A percentile compares a stretch with the other conserved stretches of the same genome.
Evolutionary conservation across 768 basidiomycete species (phyloP).

Genomic region (Serendipita sp.): DNA sequence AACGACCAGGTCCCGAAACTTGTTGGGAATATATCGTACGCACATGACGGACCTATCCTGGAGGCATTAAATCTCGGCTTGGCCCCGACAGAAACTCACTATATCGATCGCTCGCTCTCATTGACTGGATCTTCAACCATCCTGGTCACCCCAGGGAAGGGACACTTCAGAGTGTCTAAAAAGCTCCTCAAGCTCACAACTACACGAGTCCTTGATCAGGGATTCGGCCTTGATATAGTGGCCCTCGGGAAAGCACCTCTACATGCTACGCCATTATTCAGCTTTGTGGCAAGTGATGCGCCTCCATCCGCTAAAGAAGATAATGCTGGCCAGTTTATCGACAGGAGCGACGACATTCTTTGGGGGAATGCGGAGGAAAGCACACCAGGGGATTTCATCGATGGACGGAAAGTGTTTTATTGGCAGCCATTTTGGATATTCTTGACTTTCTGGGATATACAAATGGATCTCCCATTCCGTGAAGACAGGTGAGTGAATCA

Average conservation of each 20-base stretch:
- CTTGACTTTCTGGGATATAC: constrained; percentile 73
- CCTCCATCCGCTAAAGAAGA: not conserved
- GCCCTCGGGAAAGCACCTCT: constrained; percentile 81
- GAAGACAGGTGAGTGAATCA: constrained; percentile 44
- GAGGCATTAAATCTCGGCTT: constrained; percentile 88
- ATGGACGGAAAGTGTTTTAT: constrained; percentile 50
- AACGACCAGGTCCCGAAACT: constrained; percentile 45
- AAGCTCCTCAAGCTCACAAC: constrained; percentile 81
- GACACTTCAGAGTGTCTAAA: constrained; percentile 86
- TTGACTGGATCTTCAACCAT: constrained; percentile 74
- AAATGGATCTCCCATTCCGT: constrained; percentile 72
- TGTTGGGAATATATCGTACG: constrained; percentile 65
- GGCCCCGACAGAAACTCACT: constrained; percentile 86
- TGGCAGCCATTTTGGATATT: constrained; percentile 86
- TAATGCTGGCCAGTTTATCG: not conserved
- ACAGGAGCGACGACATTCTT: not conserved
- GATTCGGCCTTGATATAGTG: constrained; percentile 77
- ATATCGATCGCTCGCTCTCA: constrained; percentile 85
- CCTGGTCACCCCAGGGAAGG: constrained; percentile 84
- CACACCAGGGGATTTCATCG: constrained; percentile 13
- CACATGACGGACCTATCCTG: constrained; percentile 89
- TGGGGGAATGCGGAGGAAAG: not conserved
- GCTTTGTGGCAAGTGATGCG: constrained; percentile 41
- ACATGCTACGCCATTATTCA: constrained; percentile 86
- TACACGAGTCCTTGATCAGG: constrained; percentile 85